Evolutionary conservation across 495 filamentous ascomycete species (phyloP).

Genomic region (Rostrohypoxylon terebratum): DNA sequence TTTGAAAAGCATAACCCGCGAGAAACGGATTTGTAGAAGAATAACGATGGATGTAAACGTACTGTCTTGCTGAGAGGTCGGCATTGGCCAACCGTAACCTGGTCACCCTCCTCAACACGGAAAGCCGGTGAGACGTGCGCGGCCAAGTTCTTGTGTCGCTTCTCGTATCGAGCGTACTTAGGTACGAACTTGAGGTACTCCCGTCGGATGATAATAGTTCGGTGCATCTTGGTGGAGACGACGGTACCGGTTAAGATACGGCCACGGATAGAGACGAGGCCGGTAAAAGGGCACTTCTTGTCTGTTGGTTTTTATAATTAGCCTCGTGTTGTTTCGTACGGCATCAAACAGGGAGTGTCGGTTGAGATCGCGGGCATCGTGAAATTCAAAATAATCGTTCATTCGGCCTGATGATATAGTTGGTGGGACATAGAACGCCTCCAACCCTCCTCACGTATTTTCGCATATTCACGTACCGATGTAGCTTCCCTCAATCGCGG

Average conservation of each 20-base stretch:
- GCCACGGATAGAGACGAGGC: constrained; percentile 97
- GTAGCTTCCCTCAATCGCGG: constrained; percentile 96
- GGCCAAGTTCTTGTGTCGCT: constrained; percentile 99
- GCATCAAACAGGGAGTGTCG: constrained; percentile 4
- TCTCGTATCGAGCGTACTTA: constrained; percentile 99
- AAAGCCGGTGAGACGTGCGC: constrained; percentile 99
- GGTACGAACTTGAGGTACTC: constrained; percentile 99
- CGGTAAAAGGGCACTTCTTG: constrained; percentile 99
- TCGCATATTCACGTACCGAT: constrained; percentile 81
- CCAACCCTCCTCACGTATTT: background rate
- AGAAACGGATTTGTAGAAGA: background rate
- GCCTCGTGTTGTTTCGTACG: constrained; percentile 18
- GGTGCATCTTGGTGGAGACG: constrained; percentile 99
- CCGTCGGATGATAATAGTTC: constrained; percentile 98
- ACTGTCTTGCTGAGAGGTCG: constrained; percentile 98
- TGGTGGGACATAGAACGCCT: background rate
- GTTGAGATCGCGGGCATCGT: background rate
- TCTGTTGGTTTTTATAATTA: constrained; percentile 65
- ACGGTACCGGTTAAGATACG: constrained; percentile 99
- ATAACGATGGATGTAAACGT: constrained; percentile 56
- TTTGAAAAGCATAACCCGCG: background rate
- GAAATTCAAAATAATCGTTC: background rate
- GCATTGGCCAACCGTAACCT: constrained; percentile 99
- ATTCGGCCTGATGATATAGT: constrained; percentile 4
- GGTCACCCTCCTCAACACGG: constrained; percentile 99